Conservation (phyloP, 805 yeast species). For the Pichia kluyveri region DNA sequence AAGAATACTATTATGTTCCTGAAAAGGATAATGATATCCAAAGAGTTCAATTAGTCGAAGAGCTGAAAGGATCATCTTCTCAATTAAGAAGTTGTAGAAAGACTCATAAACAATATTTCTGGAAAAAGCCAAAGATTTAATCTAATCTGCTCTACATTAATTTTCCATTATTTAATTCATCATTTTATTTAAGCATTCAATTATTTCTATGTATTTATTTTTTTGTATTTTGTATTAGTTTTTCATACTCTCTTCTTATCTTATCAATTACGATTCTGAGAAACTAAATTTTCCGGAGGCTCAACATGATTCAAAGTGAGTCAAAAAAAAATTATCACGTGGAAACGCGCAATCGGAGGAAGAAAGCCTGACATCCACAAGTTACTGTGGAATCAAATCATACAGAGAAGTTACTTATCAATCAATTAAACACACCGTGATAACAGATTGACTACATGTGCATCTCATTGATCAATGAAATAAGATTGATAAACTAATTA, state of each 20-base stretch:
- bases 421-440: no score
- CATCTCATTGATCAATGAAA: no score
- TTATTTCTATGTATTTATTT: no score
- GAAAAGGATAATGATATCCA: conserved; percentile 70
- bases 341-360: conserved; percentile 1
- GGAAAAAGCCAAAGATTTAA: conserved; percentile 46
- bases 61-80: conserved; percentile 72
- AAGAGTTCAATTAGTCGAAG: conserved; percentile 61
- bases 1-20: conserved; percentile 84
- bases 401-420: background rate
- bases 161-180: background rate
- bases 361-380: no score
- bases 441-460: no score
- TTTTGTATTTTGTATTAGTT: no score
- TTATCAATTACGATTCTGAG: no score
- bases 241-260: no score
- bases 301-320: no score
- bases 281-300: no score
- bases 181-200: background rate
- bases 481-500: no score
- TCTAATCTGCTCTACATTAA: background rate
- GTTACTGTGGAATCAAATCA: no score
- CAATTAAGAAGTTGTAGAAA: conserved; percentile 78
- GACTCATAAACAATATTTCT: conserved; percentile 83
- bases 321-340: background rate